Conservation (phyloP, 1,284 basidiomycete genomes). For the Cutaneotrichosporon cyanovorans region DNA sequence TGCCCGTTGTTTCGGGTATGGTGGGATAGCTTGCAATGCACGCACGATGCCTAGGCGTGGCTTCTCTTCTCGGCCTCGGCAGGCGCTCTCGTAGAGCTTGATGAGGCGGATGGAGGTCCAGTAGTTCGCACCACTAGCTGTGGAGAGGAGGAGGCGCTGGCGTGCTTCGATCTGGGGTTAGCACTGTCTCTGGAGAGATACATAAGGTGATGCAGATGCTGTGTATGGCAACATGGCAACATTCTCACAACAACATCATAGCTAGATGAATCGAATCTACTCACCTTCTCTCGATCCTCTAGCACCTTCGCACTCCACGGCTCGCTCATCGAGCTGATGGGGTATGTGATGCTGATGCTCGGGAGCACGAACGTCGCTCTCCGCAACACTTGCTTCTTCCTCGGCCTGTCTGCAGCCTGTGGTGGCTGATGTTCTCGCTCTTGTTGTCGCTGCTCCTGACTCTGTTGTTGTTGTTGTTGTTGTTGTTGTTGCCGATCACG, state of each 20-base stretch:
- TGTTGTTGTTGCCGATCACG: no score
- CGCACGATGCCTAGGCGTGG: conserved; percentile 60
- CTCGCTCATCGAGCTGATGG: conserved; percentile 69
- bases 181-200: background rate
- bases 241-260: no score
- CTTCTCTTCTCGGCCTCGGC: conserved; percentile 48
- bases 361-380: conserved; percentile 78
- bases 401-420: conserved; percentile 17
- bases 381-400: conserved; percentile 55
- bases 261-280: no score
- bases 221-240: no score
- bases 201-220: no score
- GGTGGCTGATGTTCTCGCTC: no score
- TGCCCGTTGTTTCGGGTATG: conserved; percentile 26
- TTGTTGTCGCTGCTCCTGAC: no score
- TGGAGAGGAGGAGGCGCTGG: conserved; percentile 58
- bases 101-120: conserved; percentile 42
- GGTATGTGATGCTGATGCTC: conserved; percentile 72
- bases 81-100: conserved; percentile 43
- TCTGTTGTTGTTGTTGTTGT: no score
- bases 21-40: conserved; percentile 54
- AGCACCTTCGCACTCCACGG: conserved; percentile 64
- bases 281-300: conserved; percentile 36
- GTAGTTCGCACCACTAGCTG: conserved; percentile 37
- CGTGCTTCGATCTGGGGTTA: conserved; percentile 42